phyloP scores from a whole-genome alignment of 129 eudicot species.

The Smallanthus sonchifolius region DNA sequence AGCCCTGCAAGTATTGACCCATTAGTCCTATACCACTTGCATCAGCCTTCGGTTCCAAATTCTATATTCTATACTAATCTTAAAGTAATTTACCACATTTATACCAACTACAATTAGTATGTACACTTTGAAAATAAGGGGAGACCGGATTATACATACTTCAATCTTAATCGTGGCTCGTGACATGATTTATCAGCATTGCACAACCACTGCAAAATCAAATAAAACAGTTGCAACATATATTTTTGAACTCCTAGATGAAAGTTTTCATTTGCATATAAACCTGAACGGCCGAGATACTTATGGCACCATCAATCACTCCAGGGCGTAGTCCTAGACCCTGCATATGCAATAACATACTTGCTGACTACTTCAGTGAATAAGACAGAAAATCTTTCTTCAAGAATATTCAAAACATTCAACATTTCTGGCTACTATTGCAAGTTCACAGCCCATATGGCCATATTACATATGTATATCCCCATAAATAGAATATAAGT shows the following conservation, averaged over 20 bases:
- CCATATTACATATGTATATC: background rate
- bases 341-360: constrained; percentile 32
- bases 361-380: background rate
- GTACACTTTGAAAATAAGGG: background rate
- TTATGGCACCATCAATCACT: constrained; percentile 91
- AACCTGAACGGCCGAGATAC: constrained; percentile 99
- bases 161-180: constrained; percentile 87
- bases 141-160: constrained; percentile 43
- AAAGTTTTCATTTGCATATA: background rate
- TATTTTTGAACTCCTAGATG: background rate
- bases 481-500: background rate
- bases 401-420: background rate
- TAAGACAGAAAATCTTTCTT: background rate
- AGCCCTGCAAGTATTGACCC: constrained; percentile 48
- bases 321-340: constrained; percentile 92
- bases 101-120: background rate
- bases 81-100: background rate
- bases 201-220: constrained; percentile 79
- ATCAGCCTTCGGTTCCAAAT: too few species aligned
- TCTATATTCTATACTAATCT: background rate
- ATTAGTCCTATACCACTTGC: too few species aligned
- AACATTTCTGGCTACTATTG: background rate
- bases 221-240: background rate
- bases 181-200: constrained; percentile 98
- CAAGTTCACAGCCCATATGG: background rate